phyloP scores from a whole-genome alignment of 495 filamentous ascomycete genomes.

The Bacidia rubella region DNA sequence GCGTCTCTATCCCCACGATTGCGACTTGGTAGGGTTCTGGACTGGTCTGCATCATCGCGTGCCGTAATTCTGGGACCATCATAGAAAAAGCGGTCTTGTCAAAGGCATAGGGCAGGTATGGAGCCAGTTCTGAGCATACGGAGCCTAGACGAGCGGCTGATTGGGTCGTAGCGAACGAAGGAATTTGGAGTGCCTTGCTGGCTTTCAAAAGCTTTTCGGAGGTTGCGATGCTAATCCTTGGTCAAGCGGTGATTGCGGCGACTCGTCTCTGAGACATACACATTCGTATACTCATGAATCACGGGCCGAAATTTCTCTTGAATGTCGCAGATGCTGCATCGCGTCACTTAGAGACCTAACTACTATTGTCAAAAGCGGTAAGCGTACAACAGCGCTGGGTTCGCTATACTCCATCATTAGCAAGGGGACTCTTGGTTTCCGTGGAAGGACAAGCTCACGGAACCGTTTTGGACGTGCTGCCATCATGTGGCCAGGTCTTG shows the following conservation, averaged over 20 bases:
- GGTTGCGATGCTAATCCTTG: conserved; percentile 25
- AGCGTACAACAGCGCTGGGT: conserved; percentile 56
- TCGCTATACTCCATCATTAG: too few relatives aligned
- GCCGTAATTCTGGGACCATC: conserved; percentile 39
- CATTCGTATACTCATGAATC: conserved; percentile 70
- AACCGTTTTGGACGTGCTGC: conserved; percentile 25
- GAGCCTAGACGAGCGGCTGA: conserved; percentile 58
- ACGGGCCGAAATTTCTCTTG: conserved; percentile 81
- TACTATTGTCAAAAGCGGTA: conserved; percentile 9
- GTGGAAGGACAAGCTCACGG: too few relatives aligned
- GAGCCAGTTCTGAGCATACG: conserved; percentile 57
- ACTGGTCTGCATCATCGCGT: conserved; percentile 17
- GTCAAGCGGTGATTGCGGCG: conserved; percentile 1
- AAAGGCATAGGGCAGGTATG: conserved; percentile 28
- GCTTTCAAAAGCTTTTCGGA: conserved; percentile 39
- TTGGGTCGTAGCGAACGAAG: conserved; percentile 77
- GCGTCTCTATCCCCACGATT: conserved; percentile 79
- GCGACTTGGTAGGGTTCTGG: conserved; percentile 29
- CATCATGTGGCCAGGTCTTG: background rate
- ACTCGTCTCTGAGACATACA: conserved; percentile 35
- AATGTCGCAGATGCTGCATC: conserved; percentile 73
- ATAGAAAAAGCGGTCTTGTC: conserved; percentile 93
- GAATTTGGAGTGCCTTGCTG: conserved; percentile 52
- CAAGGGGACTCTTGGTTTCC: too few relatives aligned
- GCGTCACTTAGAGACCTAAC: background rate